Base-by-base conservation (phyloP, 805 yeast genomes). In the Saccharomycopsis sp. region DNA sequence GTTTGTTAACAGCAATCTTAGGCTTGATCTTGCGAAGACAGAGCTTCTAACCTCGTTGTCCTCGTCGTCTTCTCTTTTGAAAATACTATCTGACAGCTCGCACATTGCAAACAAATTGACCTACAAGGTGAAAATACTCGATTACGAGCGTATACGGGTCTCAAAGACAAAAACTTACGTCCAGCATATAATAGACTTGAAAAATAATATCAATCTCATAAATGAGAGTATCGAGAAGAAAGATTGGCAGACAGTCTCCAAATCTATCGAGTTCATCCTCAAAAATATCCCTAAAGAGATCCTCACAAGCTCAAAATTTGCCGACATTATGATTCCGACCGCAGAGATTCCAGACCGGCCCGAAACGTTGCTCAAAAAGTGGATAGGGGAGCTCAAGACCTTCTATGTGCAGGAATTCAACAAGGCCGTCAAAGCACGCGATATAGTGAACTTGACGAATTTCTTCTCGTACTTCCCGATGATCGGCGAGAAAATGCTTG, bases 401-500 rank as follows among this genome's bases (percentile, higher is more conserved):
- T 71, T 82, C 2, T 90, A 91, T 65, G 71, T 76, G 40, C 66
- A 73, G 9, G 85, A 84, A 63, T 94, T 94, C 70, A 78, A 78
- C 52, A 76, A 76, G 48, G 96, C 97, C 0, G 87, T 97, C 1
- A 69, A 72, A 9, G 71, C 73, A 0, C 81, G 80, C 56, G 83
- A 89, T 64, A 89, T 89, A 57, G 83, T 80, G 51, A 76, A 81
- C 56, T 73, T 94, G 55, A 89, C 97, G 0, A 76, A 83, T 57
- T 89, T 84, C 68, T 94, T 92, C 73, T 87, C 87, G 65, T 73
- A 91, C 64, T 92, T 94, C 68, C 99, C 99, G 9, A 74, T 91
- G 56, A 84, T 94, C 47, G 89, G 89, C 5, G 81, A 85, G 66
- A 81, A 82, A 57, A 79, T 79, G 21, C 70, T 79, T 16, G 99